Evolutionary conservation across 345 rosid genomes (phyloP).

Genomic region (Camelina hispida): DNA sequence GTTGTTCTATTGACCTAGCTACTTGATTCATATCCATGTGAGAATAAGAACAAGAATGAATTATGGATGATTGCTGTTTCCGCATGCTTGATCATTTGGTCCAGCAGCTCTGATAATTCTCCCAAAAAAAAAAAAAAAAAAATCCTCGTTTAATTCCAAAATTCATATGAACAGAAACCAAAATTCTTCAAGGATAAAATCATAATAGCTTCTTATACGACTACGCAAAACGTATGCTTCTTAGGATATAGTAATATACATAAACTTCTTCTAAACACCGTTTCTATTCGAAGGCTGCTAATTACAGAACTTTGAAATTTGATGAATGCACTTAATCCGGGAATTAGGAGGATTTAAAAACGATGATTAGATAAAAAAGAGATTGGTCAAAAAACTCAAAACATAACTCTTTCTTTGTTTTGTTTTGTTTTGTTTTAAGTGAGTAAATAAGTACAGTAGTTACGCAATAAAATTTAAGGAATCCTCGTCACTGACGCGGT

Average conservation of each 20-base stretch:
- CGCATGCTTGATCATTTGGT: constrained; percentile 39
- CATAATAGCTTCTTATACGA: not conserved
- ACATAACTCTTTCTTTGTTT: too few relatives aligned
- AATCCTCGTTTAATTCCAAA: not conserved
- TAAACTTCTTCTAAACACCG: too few relatives aligned
- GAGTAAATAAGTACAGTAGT: too few relatives aligned
- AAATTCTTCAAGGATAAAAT: not conserved
- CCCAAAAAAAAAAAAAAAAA: too few relatives aligned
- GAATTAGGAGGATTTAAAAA: too few relatives aligned
- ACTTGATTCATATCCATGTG: constrained; percentile 34
- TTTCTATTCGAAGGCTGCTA: not conserved
- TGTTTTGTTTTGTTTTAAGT: too few relatives aligned
- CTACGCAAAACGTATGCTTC: too few relatives aligned
- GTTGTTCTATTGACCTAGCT: constrained; percentile 13
- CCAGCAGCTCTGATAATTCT: not conserved
- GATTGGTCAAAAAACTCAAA: too few relatives aligned
- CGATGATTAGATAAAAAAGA: too few relatives aligned
- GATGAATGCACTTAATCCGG: not conserved
- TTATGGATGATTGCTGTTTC: constrained; percentile 29
- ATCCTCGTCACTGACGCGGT: constrained; percentile 47
- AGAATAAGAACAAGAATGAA: constrained; percentile 30
- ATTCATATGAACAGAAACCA: not conserved
- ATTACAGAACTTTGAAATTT: not conserved
- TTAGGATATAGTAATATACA: too few relatives aligned
- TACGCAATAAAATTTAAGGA: too few relatives aligned